Percentiles rank a stretch among this genome's conserved stretches.
phyloP scores from a whole-genome alignment of 225 moss, liverwort and hornwort species.

The Climacium dendroides region DNA sequence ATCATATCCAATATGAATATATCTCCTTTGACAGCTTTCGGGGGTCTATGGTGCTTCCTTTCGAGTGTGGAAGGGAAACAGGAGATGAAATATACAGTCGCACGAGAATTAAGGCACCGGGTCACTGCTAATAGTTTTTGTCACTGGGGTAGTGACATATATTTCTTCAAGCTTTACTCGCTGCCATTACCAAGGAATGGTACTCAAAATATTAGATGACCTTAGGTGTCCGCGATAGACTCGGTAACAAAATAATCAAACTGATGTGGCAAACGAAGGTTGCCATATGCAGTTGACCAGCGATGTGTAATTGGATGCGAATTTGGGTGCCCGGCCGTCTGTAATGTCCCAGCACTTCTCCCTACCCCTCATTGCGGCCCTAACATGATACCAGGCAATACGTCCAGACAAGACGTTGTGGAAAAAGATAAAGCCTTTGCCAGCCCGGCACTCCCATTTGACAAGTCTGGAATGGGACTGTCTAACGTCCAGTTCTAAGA shows the following conservation, averaged over 20 bases:
- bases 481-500: constrained; percentile 5
- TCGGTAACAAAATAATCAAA: not conserved
- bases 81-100: not conserved
- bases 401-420: not conserved
- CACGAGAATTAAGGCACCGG: not conserved
- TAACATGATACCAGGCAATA: constrained; percentile 13
- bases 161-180: not conserved
- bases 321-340: not conserved
- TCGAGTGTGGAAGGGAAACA: not conserved
- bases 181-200: not conserved
- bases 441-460: constrained; percentile 21
- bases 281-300: constrained; percentile 22
- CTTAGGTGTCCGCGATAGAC: not conserved
- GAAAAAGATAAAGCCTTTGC: constrained; percentile 10
- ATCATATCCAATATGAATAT: not conserved
- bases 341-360: constrained; percentile 7
- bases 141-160: not conserved
- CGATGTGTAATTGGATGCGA: constrained; percentile 3
- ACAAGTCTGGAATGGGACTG: not conserved
- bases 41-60: not conserved
- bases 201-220: not conserved
- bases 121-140: not conserved
- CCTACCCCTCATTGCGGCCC: not conserved
- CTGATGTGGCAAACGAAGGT: constrained; percentile 21
- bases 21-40: not conserved